These are phyloP conservation scores for Hemerocallis citrina DNA, from an alignment of 106 monocot genomes.

Conservation along the genomic window DNA sequence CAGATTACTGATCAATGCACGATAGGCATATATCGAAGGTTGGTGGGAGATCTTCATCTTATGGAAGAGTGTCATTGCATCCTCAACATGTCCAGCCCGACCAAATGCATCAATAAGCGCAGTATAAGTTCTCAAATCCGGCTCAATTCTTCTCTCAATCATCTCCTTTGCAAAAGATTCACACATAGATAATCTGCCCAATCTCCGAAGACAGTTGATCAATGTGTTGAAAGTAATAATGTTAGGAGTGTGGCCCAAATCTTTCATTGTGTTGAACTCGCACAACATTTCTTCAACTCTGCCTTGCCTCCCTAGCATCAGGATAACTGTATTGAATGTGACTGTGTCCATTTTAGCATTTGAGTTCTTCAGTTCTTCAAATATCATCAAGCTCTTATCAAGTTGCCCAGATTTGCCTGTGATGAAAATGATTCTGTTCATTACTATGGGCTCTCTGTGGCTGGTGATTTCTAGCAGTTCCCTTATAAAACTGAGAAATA, in stretches of 20 bases:
- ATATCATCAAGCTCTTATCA: conserved; percentile 39
- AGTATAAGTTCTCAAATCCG: conserved; percentile 64
- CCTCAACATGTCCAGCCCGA: conserved; percentile 49
- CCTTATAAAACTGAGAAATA: conserved; percentile 35
- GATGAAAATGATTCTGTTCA: conserved; percentile 57
- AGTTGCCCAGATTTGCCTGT: conserved; percentile 42
- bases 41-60: conserved; percentile 44
- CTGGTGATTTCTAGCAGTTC: conserved; percentile 40
- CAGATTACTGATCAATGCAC: conserved; percentile 46
- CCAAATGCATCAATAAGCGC: conserved; percentile 63
- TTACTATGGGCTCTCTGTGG: conserved; percentile 39
- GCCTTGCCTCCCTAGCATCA: conserved; percentile 55
- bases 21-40: conserved; percentile 65
- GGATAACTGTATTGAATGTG: conserved; percentile 68
- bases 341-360: conserved; percentile 35
- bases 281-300: conserved; percentile 50
- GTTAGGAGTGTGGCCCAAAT: conserved; percentile 47
- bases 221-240: conserved; percentile 63
- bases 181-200: conserved; percentile 54
- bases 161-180: conserved; percentile 47
- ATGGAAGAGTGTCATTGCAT: conserved; percentile 46
- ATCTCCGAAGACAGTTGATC: conserved; percentile 52
- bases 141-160: conserved; percentile 37
- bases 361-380: conserved; percentile 46
- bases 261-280: conserved; percentile 51